Percentiles rank a stretch among this genome's conserved stretches.
These are phyloP conservation scores for Albugo candida DNA, from an alignment of 352 stramenopile genomes.

Conservation along the genomic window DNA sequence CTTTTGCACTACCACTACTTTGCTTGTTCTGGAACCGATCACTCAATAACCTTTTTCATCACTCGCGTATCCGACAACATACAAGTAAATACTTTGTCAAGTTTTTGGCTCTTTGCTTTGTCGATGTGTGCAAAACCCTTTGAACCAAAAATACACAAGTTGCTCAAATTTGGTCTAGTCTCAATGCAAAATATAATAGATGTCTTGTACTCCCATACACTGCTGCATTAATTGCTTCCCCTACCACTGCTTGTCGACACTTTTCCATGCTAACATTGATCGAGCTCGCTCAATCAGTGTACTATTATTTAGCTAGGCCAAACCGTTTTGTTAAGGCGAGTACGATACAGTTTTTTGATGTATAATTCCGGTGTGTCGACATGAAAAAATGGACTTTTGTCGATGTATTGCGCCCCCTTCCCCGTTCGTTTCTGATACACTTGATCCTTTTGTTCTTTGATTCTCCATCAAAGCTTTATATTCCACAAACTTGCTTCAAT, in stretches of 20 bases:
- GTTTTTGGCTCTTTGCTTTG: slow-evolving; percentile 10
- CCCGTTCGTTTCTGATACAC: slow-evolving; percentile 7
- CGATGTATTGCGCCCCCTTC: no score
- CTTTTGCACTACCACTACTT: no score
- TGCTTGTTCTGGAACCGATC: no score
- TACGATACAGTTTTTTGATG: no score
- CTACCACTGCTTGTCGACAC: slow-evolving; percentile 11
- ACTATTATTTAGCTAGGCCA: slow-evolving; percentile 14
- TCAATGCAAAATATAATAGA: slow-evolving; percentile 10
- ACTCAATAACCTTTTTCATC: slow-evolving; percentile 7
- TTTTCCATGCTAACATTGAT: slow-evolving; percentile 13
- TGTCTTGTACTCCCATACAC: slow-evolving; percentile 7
- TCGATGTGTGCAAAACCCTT: slow-evolving; percentile 12
- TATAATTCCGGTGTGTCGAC: no score
- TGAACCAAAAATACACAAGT: slow-evolving; percentile 15
- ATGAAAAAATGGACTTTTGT: no score
- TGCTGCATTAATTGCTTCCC: slow-evolving; percentile 12
- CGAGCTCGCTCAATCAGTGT: slow-evolving; percentile 12
- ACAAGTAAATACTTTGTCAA: slow-evolving; percentile 9
- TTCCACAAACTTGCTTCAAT: background rate
- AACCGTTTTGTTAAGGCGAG: slow-evolving; percentile 4
- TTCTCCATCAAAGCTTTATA: no score
- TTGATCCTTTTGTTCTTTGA: slow-evolving; percentile 6
- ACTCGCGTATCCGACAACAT: slow-evolving; percentile 11
- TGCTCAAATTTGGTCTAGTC: slow-evolving; percentile 2